Evolutionary conservation across 495 filamentous ascomycete genomes (phyloP).

Genomic region (Hypomontagnella monticulosa): DNA sequence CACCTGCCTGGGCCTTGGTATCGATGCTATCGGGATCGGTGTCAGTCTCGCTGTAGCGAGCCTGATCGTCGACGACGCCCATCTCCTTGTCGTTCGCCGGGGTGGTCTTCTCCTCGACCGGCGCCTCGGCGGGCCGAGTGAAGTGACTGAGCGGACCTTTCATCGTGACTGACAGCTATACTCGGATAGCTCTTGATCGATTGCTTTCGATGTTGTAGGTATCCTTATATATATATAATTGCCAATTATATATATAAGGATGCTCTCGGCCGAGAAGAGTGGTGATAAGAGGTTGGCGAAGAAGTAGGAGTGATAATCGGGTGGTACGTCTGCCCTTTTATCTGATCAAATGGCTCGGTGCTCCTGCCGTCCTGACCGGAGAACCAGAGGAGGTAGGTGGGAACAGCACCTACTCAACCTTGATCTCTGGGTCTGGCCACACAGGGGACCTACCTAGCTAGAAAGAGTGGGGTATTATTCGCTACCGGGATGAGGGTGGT

Average conservation of each 20-base stretch:
- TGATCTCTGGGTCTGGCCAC: constrained; percentile 32
- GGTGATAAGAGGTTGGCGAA: constrained; percentile 4
- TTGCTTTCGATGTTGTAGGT: neutral
- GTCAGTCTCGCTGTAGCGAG: constrained; percentile 25
- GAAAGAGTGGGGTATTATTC: constrained; percentile 19
- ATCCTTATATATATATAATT: constrained; percentile 3
- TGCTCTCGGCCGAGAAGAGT: constrained; percentile 16
- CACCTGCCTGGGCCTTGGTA: constrained; percentile 52
- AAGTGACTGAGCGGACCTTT: constrained; percentile 36
- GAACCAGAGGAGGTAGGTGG: constrained; percentile 5
- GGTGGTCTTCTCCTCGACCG: constrained; percentile 33
- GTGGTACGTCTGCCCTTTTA: constrained; percentile 27
- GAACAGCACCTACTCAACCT: constrained; percentile 8
- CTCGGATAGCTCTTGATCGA: neutral
- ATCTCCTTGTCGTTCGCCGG: constrained; percentile 35
- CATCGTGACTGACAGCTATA: constrained; percentile 26
- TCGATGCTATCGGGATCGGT: constrained; percentile 48
- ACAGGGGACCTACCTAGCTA: constrained; percentile 9
- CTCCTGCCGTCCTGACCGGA: constrained; percentile 7
- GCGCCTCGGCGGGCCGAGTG: constrained; percentile 27
- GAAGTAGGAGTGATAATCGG: neutral
- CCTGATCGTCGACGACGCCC: constrained; percentile 28
- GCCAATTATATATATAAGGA: constrained; percentile 12
- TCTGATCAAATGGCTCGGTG: constrained; percentile 3
- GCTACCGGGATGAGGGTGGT: constrained; percentile 11